A percentile compares a stretch with the other conserved stretches of the same genome.
Evolutionary conservation across 352 stramenopile genomes (phyloP).

Genomic region (Phytophthora crassamura): DNA sequence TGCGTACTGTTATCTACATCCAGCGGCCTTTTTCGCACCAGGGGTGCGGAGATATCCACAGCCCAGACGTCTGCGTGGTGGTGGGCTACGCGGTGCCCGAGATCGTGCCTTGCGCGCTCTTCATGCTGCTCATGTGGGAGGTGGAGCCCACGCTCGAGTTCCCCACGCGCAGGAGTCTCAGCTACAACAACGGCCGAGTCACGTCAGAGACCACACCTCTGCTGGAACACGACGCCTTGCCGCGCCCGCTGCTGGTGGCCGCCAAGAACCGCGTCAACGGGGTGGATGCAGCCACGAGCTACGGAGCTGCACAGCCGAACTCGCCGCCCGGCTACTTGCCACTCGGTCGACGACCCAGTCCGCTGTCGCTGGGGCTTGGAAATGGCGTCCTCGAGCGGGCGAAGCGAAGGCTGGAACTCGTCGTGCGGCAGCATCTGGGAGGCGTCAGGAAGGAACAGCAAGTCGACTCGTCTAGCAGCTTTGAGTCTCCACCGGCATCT

Average conservation of each 20-base stretch:
- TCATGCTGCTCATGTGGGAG: conserved; percentile 88
- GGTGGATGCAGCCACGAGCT: conserved; percentile 3
- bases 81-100: conserved; percentile 79
- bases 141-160: conserved; percentile 80
- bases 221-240: conserved; percentile 42
- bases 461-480: conserved; percentile 12
- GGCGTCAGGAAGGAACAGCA: conserved; percentile 28
- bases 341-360: conserved; percentile 54
- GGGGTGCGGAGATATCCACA: conserved; percentile 68
- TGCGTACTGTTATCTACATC: conserved; percentile 84
- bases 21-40: conserved; percentile 80
- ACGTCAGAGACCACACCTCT: conserved; percentile 61
- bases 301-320: conserved; percentile 2
- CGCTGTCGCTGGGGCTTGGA: conserved; percentile 66
- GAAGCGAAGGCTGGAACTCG: conserved; percentile 43
- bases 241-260: conserved; percentile 25
- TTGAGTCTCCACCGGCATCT: not conserved
- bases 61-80: conserved; percentile 69
- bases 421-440: conserved; percentile 47
- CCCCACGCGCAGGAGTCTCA: conserved; percentile 58
- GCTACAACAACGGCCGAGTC: conserved; percentile 40
- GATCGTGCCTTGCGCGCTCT: conserved; percentile 75
- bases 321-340: conserved; percentile 35
- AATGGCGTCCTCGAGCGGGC: conserved; percentile 59
- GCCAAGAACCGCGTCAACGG: conserved; percentile 8